Conservation (phyloP, 2,329 filamentous ascomycete genomes). For the Aspergillus flavus region DNA sequence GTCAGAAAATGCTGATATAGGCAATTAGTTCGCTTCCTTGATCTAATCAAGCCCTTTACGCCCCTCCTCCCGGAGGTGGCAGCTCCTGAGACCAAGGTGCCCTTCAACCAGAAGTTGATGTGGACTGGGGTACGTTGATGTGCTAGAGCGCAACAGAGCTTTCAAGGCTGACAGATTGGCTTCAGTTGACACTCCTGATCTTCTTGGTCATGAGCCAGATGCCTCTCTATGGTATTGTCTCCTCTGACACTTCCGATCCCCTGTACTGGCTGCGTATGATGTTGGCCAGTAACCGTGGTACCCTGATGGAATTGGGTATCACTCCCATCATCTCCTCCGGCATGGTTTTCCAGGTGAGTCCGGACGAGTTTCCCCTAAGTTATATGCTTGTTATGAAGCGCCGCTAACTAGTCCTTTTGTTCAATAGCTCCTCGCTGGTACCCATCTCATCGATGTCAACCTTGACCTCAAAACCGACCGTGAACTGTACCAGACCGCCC, state of each 20-base stretch:
- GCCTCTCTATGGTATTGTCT: conserved; percentile 98
- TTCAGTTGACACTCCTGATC: conserved; percentile 82
- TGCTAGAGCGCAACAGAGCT: conserved; percentile 14
- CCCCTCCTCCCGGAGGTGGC: conserved; percentile 99
- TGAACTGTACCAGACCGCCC: conserved; percentile 98
- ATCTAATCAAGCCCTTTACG: conserved; percentile 99
- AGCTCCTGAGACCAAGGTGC: conserved; percentile 96
- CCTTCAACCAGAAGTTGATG: conserved; percentile 98
- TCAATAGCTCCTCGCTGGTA: conserved; percentile 82
- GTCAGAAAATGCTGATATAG: conserved; percentile 28
- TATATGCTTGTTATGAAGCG: neutral
- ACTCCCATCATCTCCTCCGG: conserved; percentile 99
- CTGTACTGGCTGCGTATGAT: conserved; percentile 99
- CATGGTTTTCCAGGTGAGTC: conserved; percentile 89
- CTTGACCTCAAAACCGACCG: conserved; percentile 99
- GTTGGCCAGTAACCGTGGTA: conserved; percentile 97
- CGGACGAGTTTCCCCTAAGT: neutral
- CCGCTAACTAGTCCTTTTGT: conserved; percentile 18
- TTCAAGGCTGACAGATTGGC: conserved; percentile 23
- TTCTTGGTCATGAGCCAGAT: conserved; percentile 99
- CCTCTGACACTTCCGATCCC: conserved; percentile 96
- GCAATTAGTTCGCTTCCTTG: conserved; percentile 88
- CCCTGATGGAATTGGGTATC: conserved; percentile 93
- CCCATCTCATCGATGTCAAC: conserved; percentile 99
- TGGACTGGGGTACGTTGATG: conserved; percentile 70